Conservation (phyloP, 202 grass and related monocot genomes). For the Setaria italica region DNA sequence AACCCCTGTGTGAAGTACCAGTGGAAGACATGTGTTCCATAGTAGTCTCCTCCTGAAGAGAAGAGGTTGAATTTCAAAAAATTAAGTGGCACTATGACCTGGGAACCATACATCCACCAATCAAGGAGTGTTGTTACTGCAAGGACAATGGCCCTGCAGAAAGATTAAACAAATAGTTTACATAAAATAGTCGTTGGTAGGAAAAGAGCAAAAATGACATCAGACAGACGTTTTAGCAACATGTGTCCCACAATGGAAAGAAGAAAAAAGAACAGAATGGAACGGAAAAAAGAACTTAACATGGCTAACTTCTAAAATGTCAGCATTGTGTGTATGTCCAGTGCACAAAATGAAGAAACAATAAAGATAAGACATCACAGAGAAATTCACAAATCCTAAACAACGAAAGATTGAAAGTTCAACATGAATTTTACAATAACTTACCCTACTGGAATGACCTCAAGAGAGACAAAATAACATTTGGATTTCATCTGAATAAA, state of each 20-base stretch:
- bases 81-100: slow-evolving; percentile 82
- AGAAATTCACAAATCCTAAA: background rate
- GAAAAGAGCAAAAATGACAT: background rate
- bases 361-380: background rate
- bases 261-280: background rate
- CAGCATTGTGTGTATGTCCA: background rate
- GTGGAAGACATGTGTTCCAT: slow-evolving; percentile 88
- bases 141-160: slow-evolving; percentile 78
- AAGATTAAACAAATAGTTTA: slow-evolving; percentile 11
- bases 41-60: slow-evolving; percentile 95
- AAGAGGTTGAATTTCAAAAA: slow-evolving; percentile 97
- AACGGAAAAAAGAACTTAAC: background rate
- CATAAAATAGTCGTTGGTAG: background rate
- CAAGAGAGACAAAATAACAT: slow-evolving; percentile 68
- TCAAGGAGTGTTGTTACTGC: slow-evolving; percentile 71
- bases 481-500: slow-evolving; percentile 73
- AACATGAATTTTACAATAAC: slow-evolving; percentile 31
- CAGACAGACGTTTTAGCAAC: slow-evolving; percentile 2
- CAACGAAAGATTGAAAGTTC: background rate
- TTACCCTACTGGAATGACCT: slow-evolving; percentile 86
- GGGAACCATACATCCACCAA: slow-evolving; percentile 80
- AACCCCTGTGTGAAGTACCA: slow-evolving; percentile 98
- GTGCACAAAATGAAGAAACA: background rate
- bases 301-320: background rate
- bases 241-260: background rate